Evolutionary conservation across 1,284 basidiomycete genomes (phyloP), one percentile per base, ranked within the genome.

Genomic region (Papiliotrema nemorosa): DNA sequence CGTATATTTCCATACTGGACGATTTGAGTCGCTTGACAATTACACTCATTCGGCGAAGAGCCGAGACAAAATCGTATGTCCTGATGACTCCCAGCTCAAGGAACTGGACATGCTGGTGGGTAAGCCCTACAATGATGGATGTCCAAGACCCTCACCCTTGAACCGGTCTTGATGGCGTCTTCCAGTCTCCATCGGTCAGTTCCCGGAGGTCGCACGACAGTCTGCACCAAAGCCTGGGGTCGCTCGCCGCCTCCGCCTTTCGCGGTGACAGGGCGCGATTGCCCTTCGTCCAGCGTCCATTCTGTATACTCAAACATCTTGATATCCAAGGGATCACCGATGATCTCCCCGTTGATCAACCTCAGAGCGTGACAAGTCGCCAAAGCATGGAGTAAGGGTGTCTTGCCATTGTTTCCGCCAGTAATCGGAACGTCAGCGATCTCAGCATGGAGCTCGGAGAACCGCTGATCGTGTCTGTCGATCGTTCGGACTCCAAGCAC

Each of bases 221-320:
- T 96, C 73, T 98, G 96, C 7, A 99, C 96, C 9, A 99, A 79
- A 2, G 93, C 87, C 24, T 92, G 83, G 18, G 92, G 88, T 42
- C 93, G 82, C 7, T 80, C 77, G 16, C 82, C 79, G 45, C 78
- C 58, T 7, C 35, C 35, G 34, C 79, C 82, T 69, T 85, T 87
- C 16, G 58, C 58, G 14, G 63, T 62, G 47, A 69, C 62, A 22
- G 64, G 64, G 48, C 74, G 63, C 14, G 85, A 72, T 54, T 84
- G 79, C 21, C 90, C 94, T 76, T 98, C 96, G 69, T 99, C 96
- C 40, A 99, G 77, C 3, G 85, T 89, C 96, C 96, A 98, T 53
- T 84, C 83, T 2, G 96, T 97, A 69, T 94, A 98, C 61, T 88
- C 87, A 68, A 98, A 98, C 90, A 94, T 94, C 74, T 92, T 97